Evolutionary conservation across 768 basidiomycete genomes (phyloP).

Genomic region (Pleurotus tuber-regium): DNA sequence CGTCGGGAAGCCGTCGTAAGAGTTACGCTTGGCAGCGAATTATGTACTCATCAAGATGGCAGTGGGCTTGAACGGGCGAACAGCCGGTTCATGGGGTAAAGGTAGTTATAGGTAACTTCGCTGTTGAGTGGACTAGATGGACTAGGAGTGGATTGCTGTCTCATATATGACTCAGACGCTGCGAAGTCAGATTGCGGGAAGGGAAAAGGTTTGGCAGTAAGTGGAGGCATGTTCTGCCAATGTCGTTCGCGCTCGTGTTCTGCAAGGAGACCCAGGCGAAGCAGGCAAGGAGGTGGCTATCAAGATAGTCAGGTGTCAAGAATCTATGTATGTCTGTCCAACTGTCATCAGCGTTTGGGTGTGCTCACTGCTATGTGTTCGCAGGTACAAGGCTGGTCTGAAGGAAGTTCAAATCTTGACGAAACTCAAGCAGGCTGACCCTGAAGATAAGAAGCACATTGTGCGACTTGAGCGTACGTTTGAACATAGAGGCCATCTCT

Average conservation of each 20-base stretch:
- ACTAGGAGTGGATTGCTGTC: too few species aligned
- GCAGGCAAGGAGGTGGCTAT: constrained; percentile 83
- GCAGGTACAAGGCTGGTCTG: constrained; percentile 90
- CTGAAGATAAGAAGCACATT: constrained; percentile 95
- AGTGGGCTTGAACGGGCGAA: too few species aligned
- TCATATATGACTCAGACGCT: too few species aligned
- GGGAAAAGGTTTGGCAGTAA: constrained; percentile 87
- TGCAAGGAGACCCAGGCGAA: constrained; percentile 60
- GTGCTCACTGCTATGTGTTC: not conserved
- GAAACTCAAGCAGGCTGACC: constrained; percentile 85
- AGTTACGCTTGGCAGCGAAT: too few species aligned
- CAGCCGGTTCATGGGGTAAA: too few species aligned
- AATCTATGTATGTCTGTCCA: constrained; percentile 79
- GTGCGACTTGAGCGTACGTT: constrained; percentile 93
- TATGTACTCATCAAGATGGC: too few species aligned
- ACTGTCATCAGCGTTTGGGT: constrained; percentile 3
- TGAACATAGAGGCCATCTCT: constrained; percentile 95
- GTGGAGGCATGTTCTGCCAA: constrained; percentile 99
- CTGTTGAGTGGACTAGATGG: too few species aligned
- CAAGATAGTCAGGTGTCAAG: constrained; percentile 94
- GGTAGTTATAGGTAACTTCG: too few species aligned
- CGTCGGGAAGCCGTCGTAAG: too few species aligned
- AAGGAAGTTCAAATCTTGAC: constrained; percentile 91
- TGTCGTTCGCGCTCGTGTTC: constrained; percentile 85
- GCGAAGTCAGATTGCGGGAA: too few species aligned